Evolutionary conservation across 441 rosid genomes (phyloP).

Genomic region (Syzygium syzygioides): DNA sequence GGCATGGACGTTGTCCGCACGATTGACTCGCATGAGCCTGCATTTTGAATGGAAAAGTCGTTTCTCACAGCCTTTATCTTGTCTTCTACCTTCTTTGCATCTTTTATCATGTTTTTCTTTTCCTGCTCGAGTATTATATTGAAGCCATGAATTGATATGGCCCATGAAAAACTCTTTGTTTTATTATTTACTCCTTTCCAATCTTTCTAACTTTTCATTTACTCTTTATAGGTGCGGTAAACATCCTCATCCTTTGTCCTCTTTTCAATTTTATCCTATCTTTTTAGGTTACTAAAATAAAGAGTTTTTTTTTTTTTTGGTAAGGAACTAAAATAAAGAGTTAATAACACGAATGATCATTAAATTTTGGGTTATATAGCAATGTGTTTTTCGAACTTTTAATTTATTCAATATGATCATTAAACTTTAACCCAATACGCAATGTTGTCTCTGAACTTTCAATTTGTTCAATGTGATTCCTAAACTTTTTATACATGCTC

Average conservation of each 20-base stretch:
- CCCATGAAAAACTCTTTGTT: not conserved
- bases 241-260: not conserved
- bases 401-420: too few species aligned
- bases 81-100: not conserved
- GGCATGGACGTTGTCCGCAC: not conserved
- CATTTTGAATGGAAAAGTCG: not conserved
- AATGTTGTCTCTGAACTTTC: too few species aligned
- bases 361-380: too few species aligned
- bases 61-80: not conserved
- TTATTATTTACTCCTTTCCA: not conserved
- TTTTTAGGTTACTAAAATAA: not conserved
- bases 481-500: too few species aligned
- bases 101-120: not conserved
- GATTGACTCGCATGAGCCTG: not conserved
- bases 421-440: too few species aligned
- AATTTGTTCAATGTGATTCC: too few species aligned
- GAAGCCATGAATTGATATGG: not conserved
- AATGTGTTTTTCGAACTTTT: too few species aligned
- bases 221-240: not conserved
- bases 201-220: not conserved
- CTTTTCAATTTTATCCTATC: not conserved
- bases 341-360: too few species aligned
- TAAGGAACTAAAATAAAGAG: too few species aligned
- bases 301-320: too few species aligned
- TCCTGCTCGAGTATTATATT: not conserved